Conservation (phyloP, 73 alveolate genomes). For the Symbiodinium natans region DNA sequence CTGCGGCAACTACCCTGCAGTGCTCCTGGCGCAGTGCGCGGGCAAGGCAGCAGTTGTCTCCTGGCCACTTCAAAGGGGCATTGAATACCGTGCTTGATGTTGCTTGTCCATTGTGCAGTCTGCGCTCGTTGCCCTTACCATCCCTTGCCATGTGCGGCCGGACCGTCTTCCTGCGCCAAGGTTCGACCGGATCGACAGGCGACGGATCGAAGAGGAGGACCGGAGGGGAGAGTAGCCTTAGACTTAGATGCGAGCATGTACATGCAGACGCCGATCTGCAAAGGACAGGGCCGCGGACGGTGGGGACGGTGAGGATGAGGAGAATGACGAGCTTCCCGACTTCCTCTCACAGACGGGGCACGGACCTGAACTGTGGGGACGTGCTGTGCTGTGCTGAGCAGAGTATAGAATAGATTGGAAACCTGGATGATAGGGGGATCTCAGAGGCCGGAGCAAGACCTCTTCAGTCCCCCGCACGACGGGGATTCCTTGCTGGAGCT, state of each 20-base stretch:
- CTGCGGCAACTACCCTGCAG: neutral
- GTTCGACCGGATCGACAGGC: neutral
- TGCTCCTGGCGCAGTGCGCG: neutral
- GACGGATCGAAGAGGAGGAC: neutral
- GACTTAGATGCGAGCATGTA: too few species aligned
- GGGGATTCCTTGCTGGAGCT: slow-evolving; percentile 4
- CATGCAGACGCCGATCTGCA: too few species aligned
- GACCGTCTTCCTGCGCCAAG: too few species aligned
- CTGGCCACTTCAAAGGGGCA: too few species aligned
- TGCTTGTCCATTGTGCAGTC: too few species aligned
- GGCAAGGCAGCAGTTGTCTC: neutral
- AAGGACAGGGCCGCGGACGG: neutral
- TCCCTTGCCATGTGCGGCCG: too few species aligned
- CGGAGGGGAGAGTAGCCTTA: too few species aligned
- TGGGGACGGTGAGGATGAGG: neutral
- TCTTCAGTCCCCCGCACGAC: neutral
- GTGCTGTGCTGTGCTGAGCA: neutral
- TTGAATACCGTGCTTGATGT: too few species aligned
- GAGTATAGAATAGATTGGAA: neutral
- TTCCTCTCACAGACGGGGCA: slow-evolving; percentile 1
- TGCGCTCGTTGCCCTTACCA: too few species aligned
- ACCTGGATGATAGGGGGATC: neutral
- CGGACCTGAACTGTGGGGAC: neutral
- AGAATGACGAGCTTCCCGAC: neutral
- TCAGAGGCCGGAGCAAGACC: neutral